Conservation (phyloP, 768 basidiomycete genomes). For the Lentinula sp. region DNA sequence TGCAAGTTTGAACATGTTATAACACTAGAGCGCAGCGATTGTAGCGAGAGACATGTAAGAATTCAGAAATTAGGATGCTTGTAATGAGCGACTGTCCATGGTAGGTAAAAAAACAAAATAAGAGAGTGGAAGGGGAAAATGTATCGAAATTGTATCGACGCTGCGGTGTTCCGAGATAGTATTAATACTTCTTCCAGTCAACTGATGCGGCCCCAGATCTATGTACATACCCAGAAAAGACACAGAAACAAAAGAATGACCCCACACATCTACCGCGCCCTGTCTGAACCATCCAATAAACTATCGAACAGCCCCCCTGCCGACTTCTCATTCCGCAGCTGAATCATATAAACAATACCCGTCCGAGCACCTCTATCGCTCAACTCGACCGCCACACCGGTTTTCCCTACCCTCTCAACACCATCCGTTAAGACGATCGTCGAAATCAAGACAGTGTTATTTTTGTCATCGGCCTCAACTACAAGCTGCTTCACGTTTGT, state of each 20-base stretch:
- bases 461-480: constrained; percentile 78
- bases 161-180: background rate
- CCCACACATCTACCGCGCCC: constrained; percentile 29
- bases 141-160: background rate
- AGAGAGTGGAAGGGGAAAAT: background rate
- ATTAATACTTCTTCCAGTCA: background rate
- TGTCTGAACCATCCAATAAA: constrained; percentile 82
- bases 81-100: constrained; percentile 6
- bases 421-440: constrained; percentile 96
- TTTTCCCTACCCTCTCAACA: constrained; percentile 97
- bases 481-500: constrained; percentile 95
- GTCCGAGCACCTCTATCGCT: constrained; percentile 89
- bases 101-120: background rate
- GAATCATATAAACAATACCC: constrained; percentile 96
- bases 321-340: constrained; percentile 82
- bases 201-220: constrained; percentile 5
- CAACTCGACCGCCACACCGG: constrained; percentile 93
- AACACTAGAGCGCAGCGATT: background rate
- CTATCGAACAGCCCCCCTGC: constrained; percentile 83
- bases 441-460: constrained; percentile 78
- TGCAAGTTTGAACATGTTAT: background rate
- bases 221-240: constrained; percentile 1
- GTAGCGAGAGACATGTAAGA: background rate
- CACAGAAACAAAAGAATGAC: background rate
- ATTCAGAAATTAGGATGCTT: constrained; percentile 10